Conservation (phyloP, 148 eudicot genomes). For the Arctostaphylos glauca region DNA sequence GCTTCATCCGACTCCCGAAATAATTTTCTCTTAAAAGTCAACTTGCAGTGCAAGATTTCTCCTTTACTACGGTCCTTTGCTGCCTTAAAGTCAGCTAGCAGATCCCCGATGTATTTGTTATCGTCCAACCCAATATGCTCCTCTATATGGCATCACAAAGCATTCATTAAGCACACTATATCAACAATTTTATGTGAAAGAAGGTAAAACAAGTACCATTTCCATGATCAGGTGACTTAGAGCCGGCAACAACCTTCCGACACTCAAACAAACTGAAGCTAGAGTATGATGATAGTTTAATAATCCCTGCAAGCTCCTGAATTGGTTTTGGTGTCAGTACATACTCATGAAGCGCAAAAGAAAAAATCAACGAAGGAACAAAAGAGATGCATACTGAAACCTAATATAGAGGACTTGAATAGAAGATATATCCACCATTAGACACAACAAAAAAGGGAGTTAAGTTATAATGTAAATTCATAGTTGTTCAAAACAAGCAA, state of each 20-base stretch:
- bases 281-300: constrained; percentile 77
- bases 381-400: background rate
- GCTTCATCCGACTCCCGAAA: constrained; percentile 98
- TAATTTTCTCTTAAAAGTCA: constrained; percentile 87
- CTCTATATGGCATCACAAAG: constrained; percentile 43
- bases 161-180: background rate
- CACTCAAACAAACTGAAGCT: constrained; percentile 96
- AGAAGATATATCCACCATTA: background rate
- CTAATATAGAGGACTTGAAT: background rate
- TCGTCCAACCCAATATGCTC: constrained; percentile 93
- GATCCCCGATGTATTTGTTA: constrained; percentile 92
- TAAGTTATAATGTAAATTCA: background rate
- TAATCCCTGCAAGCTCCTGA: constrained; percentile 95
- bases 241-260: constrained; percentile 78
- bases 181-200: background rate
- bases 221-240: constrained; percentile 88
- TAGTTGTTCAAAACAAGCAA: background rate
- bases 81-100: constrained; percentile 90
- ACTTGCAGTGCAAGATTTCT: constrained; percentile 88
- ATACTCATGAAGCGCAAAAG: constrained; percentile 1
- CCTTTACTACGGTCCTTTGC: constrained; percentile 96
- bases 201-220: constrained; percentile 50
- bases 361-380: background rate
- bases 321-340: constrained; percentile 18
- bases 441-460: background rate